Conservation (phyloP, 306 rosid species). For the Trichosanthes truncata region DNA sequence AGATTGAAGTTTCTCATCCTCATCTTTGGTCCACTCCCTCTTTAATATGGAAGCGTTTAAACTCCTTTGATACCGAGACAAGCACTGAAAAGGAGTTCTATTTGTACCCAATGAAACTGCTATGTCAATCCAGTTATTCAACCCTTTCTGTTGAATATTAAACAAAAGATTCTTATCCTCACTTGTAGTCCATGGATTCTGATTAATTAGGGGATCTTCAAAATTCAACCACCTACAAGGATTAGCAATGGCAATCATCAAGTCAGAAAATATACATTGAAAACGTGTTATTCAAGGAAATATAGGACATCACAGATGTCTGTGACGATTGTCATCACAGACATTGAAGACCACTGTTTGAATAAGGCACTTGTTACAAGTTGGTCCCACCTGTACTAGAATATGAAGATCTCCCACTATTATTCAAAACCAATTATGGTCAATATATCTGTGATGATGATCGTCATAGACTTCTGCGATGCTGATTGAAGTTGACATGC, state of each 20-base stretch:
- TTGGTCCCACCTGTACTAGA: constrained; percentile 59
- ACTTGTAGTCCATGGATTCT: constrained; percentile 42
- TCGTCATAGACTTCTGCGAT: constrained; percentile 55
- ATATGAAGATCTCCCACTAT: constrained; percentile 41
- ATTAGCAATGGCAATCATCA: constrained; percentile 11
- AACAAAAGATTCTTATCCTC: constrained; percentile 71
- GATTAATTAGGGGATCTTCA: constrained; percentile 88
- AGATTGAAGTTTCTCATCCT: constrained; percentile 62
- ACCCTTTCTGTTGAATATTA: constrained; percentile 49
- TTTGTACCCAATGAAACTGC: constrained; percentile 55
- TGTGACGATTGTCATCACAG: constrained; percentile 58
- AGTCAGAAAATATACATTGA: neutral
- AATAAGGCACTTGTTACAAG: constrained; percentile 31
- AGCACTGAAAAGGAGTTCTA: constrained; percentile 91
- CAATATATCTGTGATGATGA: constrained; percentile 55
- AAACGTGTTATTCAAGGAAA: neutral
- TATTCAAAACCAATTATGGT: constrained; percentile 49
- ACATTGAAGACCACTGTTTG: constrained; percentile 41
- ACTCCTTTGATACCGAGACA: constrained; percentile 88
- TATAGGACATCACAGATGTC: constrained; percentile 16
- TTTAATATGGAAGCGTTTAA: constrained; percentile 71
- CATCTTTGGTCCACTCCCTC: constrained; percentile 90
- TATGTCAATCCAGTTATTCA: constrained; percentile 67
- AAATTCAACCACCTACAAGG: constrained; percentile 76
- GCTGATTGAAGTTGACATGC: constrained; percentile 34